Evolutionary conservation across 495 filamentous ascomycete species (phyloP).

Genomic region (Clavariopsis aquatica): DNA sequence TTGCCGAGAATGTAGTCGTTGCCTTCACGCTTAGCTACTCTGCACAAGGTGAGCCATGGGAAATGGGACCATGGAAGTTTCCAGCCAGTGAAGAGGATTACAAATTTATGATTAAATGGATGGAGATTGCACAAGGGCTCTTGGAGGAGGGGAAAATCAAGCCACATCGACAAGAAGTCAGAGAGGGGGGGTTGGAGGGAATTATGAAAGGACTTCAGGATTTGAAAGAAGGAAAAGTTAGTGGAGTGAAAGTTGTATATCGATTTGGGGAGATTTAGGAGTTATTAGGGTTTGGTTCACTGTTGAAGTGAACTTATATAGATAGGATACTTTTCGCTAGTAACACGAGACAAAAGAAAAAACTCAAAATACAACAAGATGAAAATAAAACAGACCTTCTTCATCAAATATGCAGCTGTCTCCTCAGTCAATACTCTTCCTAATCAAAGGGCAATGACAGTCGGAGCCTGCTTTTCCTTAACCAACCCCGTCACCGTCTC

Average conservation of each 20-base stretch:
- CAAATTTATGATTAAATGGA: constrained; percentile 46
- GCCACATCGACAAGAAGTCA: constrained; percentile 52
- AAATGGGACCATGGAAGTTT: constrained; percentile 17
- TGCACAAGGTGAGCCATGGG: constrained; percentile 37
- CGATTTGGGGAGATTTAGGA: constrained; percentile 23
- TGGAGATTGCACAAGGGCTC: constrained; percentile 47
- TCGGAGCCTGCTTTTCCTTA: constrained; percentile 24
- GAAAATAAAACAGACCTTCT: too few species aligned
- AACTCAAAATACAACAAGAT: too few species aligned
- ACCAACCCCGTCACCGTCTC: constrained; percentile 60
- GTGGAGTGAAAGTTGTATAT: constrained; percentile 61
- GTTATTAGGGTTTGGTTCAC: not conserved
- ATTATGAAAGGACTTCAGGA: constrained; percentile 56
- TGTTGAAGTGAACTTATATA: too few species aligned
- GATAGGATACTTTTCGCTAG: too few species aligned
- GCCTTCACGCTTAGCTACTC: constrained; percentile 41
- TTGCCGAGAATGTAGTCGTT: constrained; percentile 37
- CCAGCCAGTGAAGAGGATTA: constrained; percentile 42
- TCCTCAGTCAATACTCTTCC: too few species aligned
- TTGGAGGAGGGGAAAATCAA: constrained; percentile 52
- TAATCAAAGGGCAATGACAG: too few species aligned
- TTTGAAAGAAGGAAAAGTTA: constrained; percentile 55
- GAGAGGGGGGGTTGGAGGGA: constrained; percentile 52
- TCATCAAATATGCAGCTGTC: too few species aligned
- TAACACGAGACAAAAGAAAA: too few species aligned